Evolutionary conservation across 1,139 yeast species (phyloP).

Genomic region (Sugiyamaella xylanicola): DNA sequence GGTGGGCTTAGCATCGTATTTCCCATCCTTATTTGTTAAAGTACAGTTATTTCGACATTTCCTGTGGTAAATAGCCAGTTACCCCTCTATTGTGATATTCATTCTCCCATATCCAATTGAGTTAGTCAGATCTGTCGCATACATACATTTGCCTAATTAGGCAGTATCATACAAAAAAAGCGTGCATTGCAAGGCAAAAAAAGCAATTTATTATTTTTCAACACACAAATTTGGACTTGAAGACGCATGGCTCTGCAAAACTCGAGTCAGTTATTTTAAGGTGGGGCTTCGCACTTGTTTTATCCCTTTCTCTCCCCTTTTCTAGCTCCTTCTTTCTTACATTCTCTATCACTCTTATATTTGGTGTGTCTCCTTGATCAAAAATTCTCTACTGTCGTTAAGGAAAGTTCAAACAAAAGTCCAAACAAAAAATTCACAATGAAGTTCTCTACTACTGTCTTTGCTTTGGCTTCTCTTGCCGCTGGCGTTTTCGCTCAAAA

Average conservation of each 20-base stretch:
- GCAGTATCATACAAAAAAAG: not conserved
- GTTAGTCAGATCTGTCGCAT: slow-evolving; percentile 4
- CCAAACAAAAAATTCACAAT: slow-evolving; percentile 1
- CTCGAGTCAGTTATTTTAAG: slow-evolving; percentile 6
- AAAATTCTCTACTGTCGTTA: slow-evolving; percentile 9
- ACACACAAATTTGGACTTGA: not conserved
- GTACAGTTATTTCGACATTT: too few relatives aligned
- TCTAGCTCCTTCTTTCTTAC: slow-evolving; percentile 3
- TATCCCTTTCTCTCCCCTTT: not conserved
- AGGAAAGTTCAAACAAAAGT: slow-evolving; percentile 1
- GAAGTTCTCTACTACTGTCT: slow-evolving; percentile 21
- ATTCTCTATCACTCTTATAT: not conserved
- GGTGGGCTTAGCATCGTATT: not conserved
- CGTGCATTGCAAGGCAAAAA: not conserved
- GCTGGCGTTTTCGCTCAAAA: slow-evolving; percentile 27
- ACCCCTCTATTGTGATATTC: not conserved
- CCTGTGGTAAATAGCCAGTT: not conserved
- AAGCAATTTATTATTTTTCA: slow-evolving; percentile 9
- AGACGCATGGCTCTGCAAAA: not conserved
- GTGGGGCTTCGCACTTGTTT: slow-evolving; percentile 10
- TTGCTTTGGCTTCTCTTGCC: slow-evolving; percentile 24
- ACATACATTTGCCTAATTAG: not conserved
- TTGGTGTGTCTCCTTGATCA: not conserved
- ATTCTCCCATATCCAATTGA: not conserved
- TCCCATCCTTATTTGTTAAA: not conserved